Evolutionary conservation across 345 rosid species (phyloP).

Genomic region (Camelina neglecta): DNA sequence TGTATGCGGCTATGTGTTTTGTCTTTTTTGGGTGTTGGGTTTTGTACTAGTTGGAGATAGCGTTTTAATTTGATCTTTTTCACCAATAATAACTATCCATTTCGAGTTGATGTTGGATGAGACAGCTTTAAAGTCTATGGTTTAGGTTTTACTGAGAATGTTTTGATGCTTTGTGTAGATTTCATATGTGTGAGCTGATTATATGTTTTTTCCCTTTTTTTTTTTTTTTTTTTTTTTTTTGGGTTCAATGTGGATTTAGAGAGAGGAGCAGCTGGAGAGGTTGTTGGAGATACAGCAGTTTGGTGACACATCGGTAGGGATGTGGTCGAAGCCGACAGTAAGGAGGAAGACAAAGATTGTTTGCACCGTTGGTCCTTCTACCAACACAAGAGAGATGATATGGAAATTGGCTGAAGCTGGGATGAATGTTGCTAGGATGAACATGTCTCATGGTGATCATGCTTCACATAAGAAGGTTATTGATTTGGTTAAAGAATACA

Average conservation of each 20-base stretch:
- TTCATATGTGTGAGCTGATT: background rate
- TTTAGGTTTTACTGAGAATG: background rate
- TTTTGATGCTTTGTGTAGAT: background rate
- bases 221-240: background rate
- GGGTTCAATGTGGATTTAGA: conserved; percentile 39
- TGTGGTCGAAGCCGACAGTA: conserved; percentile 88
- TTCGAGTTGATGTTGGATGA: conserved; percentile 9
- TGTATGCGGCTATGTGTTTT: background rate
- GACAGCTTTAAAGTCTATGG: background rate
- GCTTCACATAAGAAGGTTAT: conserved; percentile 96
- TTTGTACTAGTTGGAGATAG: background rate
- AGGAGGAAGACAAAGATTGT: conserved; percentile 96
- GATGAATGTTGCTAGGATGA: conserved; percentile 96
- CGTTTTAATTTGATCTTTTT: conserved; percentile 1
- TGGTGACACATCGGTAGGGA: conserved; percentile 62
- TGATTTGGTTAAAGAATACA: conserved; percentile 96
- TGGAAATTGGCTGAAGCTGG: conserved; percentile 99
- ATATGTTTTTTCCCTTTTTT: background rate
- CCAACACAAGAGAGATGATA: conserved; percentile 92
- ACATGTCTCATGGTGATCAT: conserved; percentile 99
- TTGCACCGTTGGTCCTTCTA: conserved; percentile 96
- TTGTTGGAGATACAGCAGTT: conserved; percentile 62
- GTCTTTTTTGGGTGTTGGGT: background rate
- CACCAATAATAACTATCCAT: background rate
- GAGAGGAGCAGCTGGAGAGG: conserved; percentile 55